These are phyloP conservation scores for Moelleriella libera DNA, from an alignment of 2,329 filamentous ascomycete species.

Conservation along the genomic window DNA sequence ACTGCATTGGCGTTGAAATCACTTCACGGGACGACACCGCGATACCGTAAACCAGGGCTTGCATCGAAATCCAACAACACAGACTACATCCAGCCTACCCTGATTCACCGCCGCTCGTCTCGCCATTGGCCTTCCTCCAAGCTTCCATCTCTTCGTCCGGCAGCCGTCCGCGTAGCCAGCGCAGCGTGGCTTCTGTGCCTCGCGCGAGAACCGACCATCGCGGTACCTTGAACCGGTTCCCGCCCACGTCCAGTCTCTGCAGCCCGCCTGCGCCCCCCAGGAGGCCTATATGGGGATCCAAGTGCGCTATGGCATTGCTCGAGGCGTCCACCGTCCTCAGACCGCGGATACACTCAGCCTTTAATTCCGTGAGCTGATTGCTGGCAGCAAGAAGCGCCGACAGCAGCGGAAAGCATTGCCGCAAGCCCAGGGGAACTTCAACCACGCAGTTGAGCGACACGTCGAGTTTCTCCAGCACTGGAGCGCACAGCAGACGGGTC, in stretches of 20 bases:
- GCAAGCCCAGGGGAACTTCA: conserved; percentile 48
- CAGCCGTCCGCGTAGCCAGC: conserved; percentile 68
- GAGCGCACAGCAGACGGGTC: conserved; percentile 53
- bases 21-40: too few relatives aligned
- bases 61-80: too few relatives aligned
- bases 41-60: too few relatives aligned
- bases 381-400: conserved; percentile 60
- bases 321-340: conserved; percentile 63
- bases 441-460: conserved; percentile 71
- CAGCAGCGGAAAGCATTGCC: conserved; percentile 54
- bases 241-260: conserved; percentile 61
- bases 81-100: too few relatives aligned
- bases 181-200: conserved; percentile 71
- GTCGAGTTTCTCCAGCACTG: conserved; percentile 62
- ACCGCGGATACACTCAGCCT: conserved; percentile 60
- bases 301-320: conserved; percentile 72
- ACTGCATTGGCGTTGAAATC: too few relatives aligned
- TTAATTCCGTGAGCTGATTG: conserved; percentile 63
- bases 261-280: conserved; percentile 47
- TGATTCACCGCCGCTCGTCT: conserved; percentile 14
- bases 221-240: conserved; percentile 80
- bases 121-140: conserved; percentile 35
- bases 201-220: conserved; percentile 72
- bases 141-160: conserved; percentile 44
- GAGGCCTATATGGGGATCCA: conserved; percentile 71